These are phyloP conservation scores for rapeseed (Brassica napus) DNA, from an alignment of 345 rosid genomes.

Conservation along the genomic window DNA sequence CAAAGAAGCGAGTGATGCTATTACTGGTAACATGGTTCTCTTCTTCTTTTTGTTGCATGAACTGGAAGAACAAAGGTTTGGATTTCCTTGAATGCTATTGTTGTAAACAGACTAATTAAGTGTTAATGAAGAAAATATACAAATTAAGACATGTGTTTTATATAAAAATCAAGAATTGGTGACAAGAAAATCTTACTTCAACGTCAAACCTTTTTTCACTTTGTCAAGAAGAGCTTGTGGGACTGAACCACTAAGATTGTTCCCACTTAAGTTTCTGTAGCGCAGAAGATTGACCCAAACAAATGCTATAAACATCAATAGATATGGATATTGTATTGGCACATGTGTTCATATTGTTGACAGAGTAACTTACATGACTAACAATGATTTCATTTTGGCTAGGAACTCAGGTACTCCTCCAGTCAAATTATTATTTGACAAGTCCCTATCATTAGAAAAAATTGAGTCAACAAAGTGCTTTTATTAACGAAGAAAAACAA, in stretches of 20 bases:
- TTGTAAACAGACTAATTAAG: constrained; percentile 7
- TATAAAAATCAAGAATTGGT: background rate
- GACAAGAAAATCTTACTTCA: constrained; percentile 27
- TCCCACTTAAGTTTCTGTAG: constrained; percentile 37
- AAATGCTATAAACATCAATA: background rate
- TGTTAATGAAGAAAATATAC: constrained; percentile 3
- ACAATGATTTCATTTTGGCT: constrained; percentile 46
- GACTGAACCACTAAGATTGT: constrained; percentile 50
- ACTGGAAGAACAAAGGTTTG: constrained; percentile 28
- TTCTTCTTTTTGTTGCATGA: constrained; percentile 32
- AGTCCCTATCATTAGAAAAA: constrained; percentile 47
- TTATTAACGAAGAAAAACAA: background rate
- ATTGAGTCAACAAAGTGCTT: background rate
- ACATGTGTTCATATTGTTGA: constrained; percentile 1
- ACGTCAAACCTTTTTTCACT: constrained; percentile 21
- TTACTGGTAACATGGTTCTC: constrained; percentile 11
- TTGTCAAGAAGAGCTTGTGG: constrained; percentile 41
- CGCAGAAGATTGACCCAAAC: background rate
- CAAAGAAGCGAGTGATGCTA: constrained; percentile 35
- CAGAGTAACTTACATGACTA: constrained; percentile 49
- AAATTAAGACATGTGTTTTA: background rate
- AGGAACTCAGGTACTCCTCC: constrained; percentile 56
- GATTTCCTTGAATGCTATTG: constrained; percentile 32
- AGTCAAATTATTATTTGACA: constrained; percentile 51
- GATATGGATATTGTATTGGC: background rate